Conservation (phyloP, 345 rosid species). For the Heritiera littoralis region DNA sequence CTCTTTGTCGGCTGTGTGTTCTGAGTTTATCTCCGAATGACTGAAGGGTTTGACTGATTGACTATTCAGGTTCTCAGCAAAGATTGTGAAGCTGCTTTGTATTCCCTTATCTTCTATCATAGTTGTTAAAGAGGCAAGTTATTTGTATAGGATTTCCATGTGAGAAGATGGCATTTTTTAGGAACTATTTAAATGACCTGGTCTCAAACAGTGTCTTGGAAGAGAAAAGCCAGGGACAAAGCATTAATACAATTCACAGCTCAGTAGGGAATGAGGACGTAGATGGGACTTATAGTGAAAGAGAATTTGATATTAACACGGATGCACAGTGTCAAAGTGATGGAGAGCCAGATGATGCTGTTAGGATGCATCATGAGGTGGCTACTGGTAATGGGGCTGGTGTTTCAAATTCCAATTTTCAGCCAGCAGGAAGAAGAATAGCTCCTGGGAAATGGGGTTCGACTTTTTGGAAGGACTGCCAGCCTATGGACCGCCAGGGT, state of each 20-base stretch:
- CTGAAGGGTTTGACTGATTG: slow-evolving; percentile 12
- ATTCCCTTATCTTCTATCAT: not conserved
- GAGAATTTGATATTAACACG: slow-evolving; percentile 79
- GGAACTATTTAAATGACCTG: slow-evolving; percentile 63
- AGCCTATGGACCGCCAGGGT: slow-evolving; percentile 63
- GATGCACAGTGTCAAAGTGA: slow-evolving; percentile 71
- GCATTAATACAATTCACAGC: slow-evolving; percentile 40
- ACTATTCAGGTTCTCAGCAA: slow-evolving; percentile 29
- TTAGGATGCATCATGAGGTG: slow-evolving; percentile 47
- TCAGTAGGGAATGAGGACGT: slow-evolving; percentile 51
- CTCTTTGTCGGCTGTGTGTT: not conserved
- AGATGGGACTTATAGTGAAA: slow-evolving; percentile 48
- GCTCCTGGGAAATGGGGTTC: slow-evolving; percentile 95
- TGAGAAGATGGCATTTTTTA: slow-evolving; percentile 80
- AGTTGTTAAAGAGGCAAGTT: slow-evolving; percentile 9
- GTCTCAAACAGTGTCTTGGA: slow-evolving; percentile 59
- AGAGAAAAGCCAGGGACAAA: slow-evolving; percentile 57
- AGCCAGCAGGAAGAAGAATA: slow-evolving; percentile 68
- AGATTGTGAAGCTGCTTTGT: slow-evolving; percentile 19
- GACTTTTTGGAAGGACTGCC: slow-evolving; percentile 96
- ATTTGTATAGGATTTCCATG: slow-evolving; percentile 42
- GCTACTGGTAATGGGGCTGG: slow-evolving; percentile 36
- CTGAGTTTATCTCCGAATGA: not conserved
- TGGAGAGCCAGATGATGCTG: slow-evolving; percentile 59
- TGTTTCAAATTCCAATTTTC: slow-evolving; percentile 44